A percentile compares a stretch with the other conserved stretches of the same genome.
Conservation (phyloP, 805 yeast species). For the Metschnikowia orientalis region DNA sequence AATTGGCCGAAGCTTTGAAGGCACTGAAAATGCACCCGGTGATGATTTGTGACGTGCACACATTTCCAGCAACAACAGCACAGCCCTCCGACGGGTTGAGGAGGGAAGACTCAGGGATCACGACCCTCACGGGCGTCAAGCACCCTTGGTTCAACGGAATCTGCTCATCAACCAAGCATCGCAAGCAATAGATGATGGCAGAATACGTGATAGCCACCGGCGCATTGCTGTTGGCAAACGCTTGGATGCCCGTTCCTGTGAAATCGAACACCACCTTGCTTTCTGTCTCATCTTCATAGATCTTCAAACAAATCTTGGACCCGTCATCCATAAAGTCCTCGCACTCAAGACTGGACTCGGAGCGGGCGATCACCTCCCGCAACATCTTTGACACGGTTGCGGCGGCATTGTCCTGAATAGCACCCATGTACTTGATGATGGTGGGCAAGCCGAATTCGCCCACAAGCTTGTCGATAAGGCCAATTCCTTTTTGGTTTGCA, state of each 20-base stretch:
- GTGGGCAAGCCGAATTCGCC: constrained; percentile 16
- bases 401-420: constrained; percentile 20
- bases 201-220: constrained; percentile 87
- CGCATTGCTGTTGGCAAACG: constrained; percentile 87
- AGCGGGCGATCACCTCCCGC: constrained; percentile 17
- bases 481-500: constrained; percentile 21
- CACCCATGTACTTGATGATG: constrained; percentile 18
- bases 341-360: constrained; percentile 15
- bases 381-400: constrained; percentile 16
- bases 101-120: constrained; percentile 32
- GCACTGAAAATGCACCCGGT: constrained; percentile 87
- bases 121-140: constrained; percentile 67
- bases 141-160: constrained; percentile 96
- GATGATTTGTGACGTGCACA: constrained; percentile 88
- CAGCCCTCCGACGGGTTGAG: constrained; percentile 77
- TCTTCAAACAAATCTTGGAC: constrained; percentile 54
- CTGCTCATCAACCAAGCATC: constrained; percentile 80
- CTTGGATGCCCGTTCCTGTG: constrained; percentile 79
- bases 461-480: constrained; percentile 15
- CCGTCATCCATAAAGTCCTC: constrained; percentile 79
- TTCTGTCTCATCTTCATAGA: constrained; percentile 42
- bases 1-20: constrained; percentile 85
- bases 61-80: constrained; percentile 91
- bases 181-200: constrained; percentile 80
- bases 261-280: constrained; percentile 78